Base-by-base conservation (phyloP, 768 basidiomycete species). In the Clathrus columnatus region DNA sequence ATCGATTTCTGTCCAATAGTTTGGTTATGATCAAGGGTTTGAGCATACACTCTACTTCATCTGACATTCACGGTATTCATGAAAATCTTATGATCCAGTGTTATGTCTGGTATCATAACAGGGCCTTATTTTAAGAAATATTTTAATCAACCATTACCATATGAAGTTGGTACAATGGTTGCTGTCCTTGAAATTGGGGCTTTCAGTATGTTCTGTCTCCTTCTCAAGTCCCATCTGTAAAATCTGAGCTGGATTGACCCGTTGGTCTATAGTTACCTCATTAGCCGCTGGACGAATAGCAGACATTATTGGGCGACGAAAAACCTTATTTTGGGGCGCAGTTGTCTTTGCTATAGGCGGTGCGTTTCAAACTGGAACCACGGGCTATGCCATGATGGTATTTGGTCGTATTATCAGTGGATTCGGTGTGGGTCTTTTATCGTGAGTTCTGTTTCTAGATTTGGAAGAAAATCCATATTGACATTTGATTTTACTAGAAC, bases 141-240 rank as follows among this genome's bases (percentile, higher is more conserved):
- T 70, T 94, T 97, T 74, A 72, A 87, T 57, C 77, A 83, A 18
- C 93, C 91, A 17, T 77, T 78, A 16, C 75, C 85, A 0, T 70
- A 86, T 49, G 80, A 86, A 63, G 69, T 92, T 21, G 93, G 91
- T n/a, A 91, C 89, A 18, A 92, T 97, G 87, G 92, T 96, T 41
- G 90, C 93, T n/a, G 85, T 94, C 5, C 73, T 95, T 29, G 92
- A 97, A 69, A 78, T 97, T 30, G 93, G 93, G 44, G 93, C 93
- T 36, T 85, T 96, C 67, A 77, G 91, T 90, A 64, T 43, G 83
- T 72, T 51, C 43, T 11, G 11, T 5, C 18, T 52, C 29, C 16
- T 7, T 16, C 46, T 11, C 24, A n/a, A 43, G 24, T 36, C 51
- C 50, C 44, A 8, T 10, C 21, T 36, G 2, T 21, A 53, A 48